These are phyloP conservation scores for Aspergillus oerlinghausenensis DNA, from an alignment of 2,329 filamentous ascomycete species.

Conservation along the genomic window DNA sequence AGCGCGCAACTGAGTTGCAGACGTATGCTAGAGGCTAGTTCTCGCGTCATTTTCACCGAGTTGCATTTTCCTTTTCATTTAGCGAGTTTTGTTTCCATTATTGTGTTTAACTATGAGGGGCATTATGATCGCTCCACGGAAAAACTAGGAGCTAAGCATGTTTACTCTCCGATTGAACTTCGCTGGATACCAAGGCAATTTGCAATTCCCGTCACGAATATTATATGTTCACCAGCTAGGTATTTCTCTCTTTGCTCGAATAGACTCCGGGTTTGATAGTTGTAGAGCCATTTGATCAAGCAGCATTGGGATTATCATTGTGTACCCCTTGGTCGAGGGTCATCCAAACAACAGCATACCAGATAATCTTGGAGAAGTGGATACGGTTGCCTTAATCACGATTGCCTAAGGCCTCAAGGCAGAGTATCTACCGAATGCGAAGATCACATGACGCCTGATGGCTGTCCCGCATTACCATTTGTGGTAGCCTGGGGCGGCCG, in stretches of 20 bases:
- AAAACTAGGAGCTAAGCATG: not conserved
- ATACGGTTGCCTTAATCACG: not conserved
- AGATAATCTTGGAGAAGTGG: too few relatives aligned
- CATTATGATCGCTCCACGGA: not conserved
- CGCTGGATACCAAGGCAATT: not conserved
- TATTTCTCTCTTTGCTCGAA: not conserved
- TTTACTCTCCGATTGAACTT: not conserved
- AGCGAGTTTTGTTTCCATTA: conserved; percentile 11
- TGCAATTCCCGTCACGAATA: not conserved
- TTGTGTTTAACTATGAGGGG: conserved; percentile 1
- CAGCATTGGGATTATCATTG: not conserved
- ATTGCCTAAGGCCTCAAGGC: not conserved
- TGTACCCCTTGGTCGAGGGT: not conserved
- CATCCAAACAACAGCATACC: not conserved
- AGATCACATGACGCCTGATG: conserved; percentile 19
- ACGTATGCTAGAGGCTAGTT: conserved; percentile 20
- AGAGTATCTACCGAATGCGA: conserved; percentile 13
- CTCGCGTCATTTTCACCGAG: conserved; percentile 16
- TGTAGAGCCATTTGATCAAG: not conserved
- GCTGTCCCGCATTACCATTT: not conserved
- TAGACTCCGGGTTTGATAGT: not conserved
- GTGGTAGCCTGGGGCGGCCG: not conserved
- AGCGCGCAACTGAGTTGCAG: conserved; percentile 21
- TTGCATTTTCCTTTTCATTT: conserved; percentile 16
- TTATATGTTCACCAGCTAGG: not conserved